phyloP scores from a whole-genome alignment of 2,329 filamentous ascomycete species.

The Ceratocystis ficicola region DNA sequence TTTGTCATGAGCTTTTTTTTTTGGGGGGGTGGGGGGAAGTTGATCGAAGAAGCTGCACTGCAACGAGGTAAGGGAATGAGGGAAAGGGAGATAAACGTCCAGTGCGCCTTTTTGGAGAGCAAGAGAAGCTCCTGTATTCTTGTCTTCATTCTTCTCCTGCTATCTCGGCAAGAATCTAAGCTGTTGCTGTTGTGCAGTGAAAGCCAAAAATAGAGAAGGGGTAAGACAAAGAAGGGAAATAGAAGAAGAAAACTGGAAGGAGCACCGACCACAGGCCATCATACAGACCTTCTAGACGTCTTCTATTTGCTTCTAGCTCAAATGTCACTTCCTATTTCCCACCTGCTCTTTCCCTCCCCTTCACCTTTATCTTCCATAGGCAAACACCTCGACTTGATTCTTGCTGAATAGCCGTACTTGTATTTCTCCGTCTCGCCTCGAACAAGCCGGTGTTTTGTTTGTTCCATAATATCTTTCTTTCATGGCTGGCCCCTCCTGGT shows the following conservation, averaged over 20 bases:
- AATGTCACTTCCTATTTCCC: not conserved
- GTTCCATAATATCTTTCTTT: not conserved
- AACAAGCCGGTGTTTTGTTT: too few relatives aligned
- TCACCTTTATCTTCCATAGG: not conserved
- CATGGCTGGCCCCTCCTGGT: not conserved
- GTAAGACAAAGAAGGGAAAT: too few relatives aligned
- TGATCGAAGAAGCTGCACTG: not conserved
- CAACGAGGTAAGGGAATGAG: not conserved
- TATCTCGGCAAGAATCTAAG: too few relatives aligned
- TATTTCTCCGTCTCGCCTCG: too few relatives aligned
- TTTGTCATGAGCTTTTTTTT: not conserved
- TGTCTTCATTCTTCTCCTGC: too few relatives aligned
- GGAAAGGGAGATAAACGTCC: not conserved
- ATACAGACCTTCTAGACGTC: constrained; percentile 8
- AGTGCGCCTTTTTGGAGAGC: too few relatives aligned
- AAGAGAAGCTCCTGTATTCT: too few relatives aligned
- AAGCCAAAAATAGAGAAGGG: too few relatives aligned
- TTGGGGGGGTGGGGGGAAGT: not conserved
- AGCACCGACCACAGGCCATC: not conserved
- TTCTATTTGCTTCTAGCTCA: constrained; percentile 1
- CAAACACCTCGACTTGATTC: too few relatives aligned
- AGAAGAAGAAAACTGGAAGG: too few relatives aligned
- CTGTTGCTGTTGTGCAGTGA: too few relatives aligned
- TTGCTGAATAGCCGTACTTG: too few relatives aligned
- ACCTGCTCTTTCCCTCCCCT: not conserved